Evolutionary conservation across 2,329 filamentous ascomycete species (phyloP).

Genomic region (Exserohilum turcica): DNA sequence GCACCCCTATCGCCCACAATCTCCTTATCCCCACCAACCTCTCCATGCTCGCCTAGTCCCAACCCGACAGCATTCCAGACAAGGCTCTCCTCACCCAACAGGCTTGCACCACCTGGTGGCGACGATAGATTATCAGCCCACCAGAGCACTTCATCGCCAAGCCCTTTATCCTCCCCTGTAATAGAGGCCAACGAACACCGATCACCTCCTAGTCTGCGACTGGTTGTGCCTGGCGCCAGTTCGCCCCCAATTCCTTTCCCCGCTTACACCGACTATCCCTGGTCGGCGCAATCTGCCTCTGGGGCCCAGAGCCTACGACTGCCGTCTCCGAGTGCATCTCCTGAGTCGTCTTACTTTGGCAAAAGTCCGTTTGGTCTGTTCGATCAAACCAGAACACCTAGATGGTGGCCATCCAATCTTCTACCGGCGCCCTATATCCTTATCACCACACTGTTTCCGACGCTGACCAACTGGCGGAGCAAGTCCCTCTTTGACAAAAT

Average conservation of each 20-base stretch:
- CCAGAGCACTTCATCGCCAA: constrained; percentile 27
- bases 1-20: constrained; percentile 46
- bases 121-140: constrained; percentile 23
- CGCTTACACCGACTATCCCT: constrained; percentile 62
- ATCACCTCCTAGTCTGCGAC: constrained; percentile 46
- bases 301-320: constrained; percentile 62
- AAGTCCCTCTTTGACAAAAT: constrained; percentile 87
- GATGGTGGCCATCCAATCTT: constrained; percentile 81
- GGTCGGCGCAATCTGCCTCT: constrained; percentile 51
- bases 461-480: constrained; percentile 77
- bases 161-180: constrained; percentile 36
- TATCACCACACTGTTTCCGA: constrained; percentile 80
- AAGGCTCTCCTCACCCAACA: constrained; percentile 30
- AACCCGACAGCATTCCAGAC: constrained; percentile 34
- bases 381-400: constrained; percentile 54
- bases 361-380: constrained; percentile 51
- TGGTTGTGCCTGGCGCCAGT: constrained; percentile 49
- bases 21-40: constrained; percentile 48
- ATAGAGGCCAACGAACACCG: constrained; percentile 28
- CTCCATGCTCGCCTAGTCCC: constrained; percentile 32
- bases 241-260: constrained; percentile 69
- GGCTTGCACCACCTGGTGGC: constrained; percentile 49
- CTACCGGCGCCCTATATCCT: constrained; percentile 75
- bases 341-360: constrained; percentile 54
- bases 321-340: constrained; percentile 57